Evolutionary conservation across 352 stramenopile species (phyloP), one percentile per base, ranked within the genome.

Genomic region (Globisporangium parvum): DNA sequence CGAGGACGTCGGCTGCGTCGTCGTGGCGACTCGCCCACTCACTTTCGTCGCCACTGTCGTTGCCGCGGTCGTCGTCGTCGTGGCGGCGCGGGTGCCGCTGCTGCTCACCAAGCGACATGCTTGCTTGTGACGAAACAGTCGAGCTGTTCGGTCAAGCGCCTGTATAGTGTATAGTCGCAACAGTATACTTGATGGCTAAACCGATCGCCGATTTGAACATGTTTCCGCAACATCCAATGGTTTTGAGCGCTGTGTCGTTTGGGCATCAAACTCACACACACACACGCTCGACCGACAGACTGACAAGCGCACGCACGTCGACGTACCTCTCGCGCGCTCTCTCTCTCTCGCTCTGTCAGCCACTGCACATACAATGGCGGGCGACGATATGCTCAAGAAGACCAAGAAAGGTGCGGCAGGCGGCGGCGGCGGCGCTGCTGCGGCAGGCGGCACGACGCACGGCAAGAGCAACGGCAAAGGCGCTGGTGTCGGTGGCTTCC

Each of bases 381-480:
- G 47, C 23, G 80, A 90, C 68, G 77, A 90, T 63, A 64, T 89
- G 58, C 74, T 88, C 52, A 83, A 85, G 49, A 57, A 59, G 56
- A 66, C 71, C 60, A 79, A 76, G 62, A 77, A 77, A 51, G 52
- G 53, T 41, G 60, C 51, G 28, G 62, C 65, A 3, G 41, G 35
- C 24, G 55, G 26, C 18, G 57, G 41, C 0, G 60, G 47, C 42
- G 60, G 52, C 28, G 62, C 65, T 23, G 59, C 48, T 0, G 62
- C 49, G 47, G 59, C 52, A 23, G 63, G 67, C 40, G 63, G 57
- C 40, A 79, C 80, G 31, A 83, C 65, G 15, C 79, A 91, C 49
- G 77, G 78, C 62, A 91, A 91, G 59, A 88, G 76, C 45, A 91
- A 88, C 57, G 80, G 80, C 56, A 91, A 90, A 63, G 79, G 79